These are phyloP conservation scores for Podospora pseudoanserina DNA, from an alignment of 495 filamentous ascomycete genomes.

Conservation along the genomic window DNA sequence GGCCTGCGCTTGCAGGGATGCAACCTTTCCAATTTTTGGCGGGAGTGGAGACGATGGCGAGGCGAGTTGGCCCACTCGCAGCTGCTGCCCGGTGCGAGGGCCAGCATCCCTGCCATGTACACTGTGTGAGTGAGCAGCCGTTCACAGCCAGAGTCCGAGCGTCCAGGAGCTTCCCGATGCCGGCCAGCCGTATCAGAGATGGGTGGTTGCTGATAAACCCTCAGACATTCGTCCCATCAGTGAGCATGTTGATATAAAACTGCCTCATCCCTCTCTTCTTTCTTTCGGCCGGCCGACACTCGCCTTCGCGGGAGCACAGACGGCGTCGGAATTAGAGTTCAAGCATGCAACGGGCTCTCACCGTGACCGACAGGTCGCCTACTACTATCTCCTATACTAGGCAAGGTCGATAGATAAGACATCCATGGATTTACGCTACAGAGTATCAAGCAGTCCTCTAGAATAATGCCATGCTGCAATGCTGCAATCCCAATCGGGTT, in stretches of 20 bases:
- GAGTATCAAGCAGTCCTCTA: not conserved
- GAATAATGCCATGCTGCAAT: not conserved
- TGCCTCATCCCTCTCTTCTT: not conserved
- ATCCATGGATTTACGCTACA: not conserved
- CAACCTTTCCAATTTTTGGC: constrained; percentile 15
- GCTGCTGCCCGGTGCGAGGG: constrained; percentile 8
- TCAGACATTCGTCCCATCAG: not conserved
- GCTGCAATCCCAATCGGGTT: constrained; percentile 2
- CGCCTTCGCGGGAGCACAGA: not conserved
- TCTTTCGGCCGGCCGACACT: not conserved
- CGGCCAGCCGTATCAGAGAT: not conserved
- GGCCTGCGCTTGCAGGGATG: constrained; percentile 18
- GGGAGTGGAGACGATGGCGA: constrained; percentile 19
- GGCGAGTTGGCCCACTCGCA: constrained; percentile 5
- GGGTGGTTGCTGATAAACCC: not conserved
- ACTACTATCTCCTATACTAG: not conserved
- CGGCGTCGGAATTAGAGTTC: not conserved
- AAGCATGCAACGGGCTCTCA: not conserved
- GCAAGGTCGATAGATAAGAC: not conserved
- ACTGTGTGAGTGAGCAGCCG: constrained; percentile 18
- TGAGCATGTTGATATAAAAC: not conserved
- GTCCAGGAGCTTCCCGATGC: not conserved
- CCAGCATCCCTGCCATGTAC: not conserved
- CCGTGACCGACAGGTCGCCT: not conserved
- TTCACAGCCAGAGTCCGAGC: not conserved